These are phyloP conservation scores for Malassezia dermatis DNA, from an alignment of 1,284 basidiomycete genomes.

Conservation along the genomic window DNA sequence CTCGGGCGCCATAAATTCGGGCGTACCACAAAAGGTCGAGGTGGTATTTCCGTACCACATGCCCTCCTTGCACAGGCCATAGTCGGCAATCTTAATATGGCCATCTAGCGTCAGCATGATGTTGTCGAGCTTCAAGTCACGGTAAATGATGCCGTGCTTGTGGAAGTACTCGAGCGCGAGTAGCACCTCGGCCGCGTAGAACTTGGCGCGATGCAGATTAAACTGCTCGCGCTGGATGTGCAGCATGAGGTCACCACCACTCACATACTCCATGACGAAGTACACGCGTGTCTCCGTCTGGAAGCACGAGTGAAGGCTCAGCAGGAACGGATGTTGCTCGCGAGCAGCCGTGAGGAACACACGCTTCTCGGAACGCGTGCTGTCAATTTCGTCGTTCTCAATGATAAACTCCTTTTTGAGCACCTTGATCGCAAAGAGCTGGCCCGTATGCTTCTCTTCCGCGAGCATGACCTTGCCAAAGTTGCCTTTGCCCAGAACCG, in stretches of 20 bases:
- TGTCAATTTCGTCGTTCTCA: constrained; percentile 99
- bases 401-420: constrained; percentile 99
- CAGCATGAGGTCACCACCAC: constrained; percentile 68
- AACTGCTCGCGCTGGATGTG: constrained; percentile 74
- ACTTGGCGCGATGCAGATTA: constrained; percentile 77
- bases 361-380: constrained; percentile 96
- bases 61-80: constrained; percentile 96
- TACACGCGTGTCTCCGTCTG: constrained; percentile 95
- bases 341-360: constrained; percentile 92
- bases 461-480: constrained; percentile 99
- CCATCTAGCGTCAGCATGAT: constrained; percentile 93
- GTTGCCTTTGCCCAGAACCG: constrained; percentile 96
- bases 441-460: constrained; percentile 84
- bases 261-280: constrained; percentile 68
- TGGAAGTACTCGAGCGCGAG: constrained; percentile 98
- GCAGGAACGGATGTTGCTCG: constrained; percentile 92
- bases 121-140: constrained; percentile 93
- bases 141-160: constrained; percentile 77
- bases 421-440: constrained; percentile 96
- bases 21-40: constrained; percentile 97
- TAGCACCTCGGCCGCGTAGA: constrained; percentile 95
- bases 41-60: constrained; percentile 98
- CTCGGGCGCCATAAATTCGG: constrained; percentile 99
- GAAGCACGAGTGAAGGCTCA: constrained; percentile 96
- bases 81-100: constrained; percentile 97